A percentile compares a stretch with the other conserved stretches of the same genome.
Evolutionary conservation across 73 alveolate species (phyloP).

Genomic region (Paramecium bursaria): DNA sequence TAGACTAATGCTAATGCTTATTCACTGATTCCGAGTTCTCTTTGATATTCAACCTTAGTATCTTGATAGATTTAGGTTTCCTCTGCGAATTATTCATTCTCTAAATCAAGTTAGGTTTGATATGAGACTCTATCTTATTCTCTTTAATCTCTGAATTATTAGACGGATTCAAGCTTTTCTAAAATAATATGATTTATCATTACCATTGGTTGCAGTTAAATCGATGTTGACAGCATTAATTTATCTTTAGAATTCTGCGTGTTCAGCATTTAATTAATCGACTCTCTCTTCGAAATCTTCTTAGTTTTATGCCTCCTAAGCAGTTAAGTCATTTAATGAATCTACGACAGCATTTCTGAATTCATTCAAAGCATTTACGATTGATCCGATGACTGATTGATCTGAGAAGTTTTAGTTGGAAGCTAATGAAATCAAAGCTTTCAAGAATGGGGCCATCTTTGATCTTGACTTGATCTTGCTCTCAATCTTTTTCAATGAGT

Average conservation of each 20-base stretch:
- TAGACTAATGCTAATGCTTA: slow-evolving; percentile 51
- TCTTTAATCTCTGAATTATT: slow-evolving; percentile 21
- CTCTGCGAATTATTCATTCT: slow-evolving; percentile 28
- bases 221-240: slow-evolving; percentile 47
- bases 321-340: slow-evolving; percentile 31
- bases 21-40: slow-evolving; percentile 42
- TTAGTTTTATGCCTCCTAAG: neutral
- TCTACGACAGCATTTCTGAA: slow-evolving; percentile 52
- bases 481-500: slow-evolving; percentile 27
- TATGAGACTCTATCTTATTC: slow-evolving; percentile 9
- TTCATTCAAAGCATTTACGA: slow-evolving; percentile 43
- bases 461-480: slow-evolving; percentile 42
- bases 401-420: slow-evolving; percentile 49
- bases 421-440: slow-evolving; percentile 37
- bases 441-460: slow-evolving; percentile 47
- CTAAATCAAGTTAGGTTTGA: slow-evolving; percentile 20
- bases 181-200: neutral
- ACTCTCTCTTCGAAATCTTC: slow-evolving; percentile 53
- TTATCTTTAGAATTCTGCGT: slow-evolving; percentile 46
- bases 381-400: slow-evolving; percentile 18
- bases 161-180: slow-evolving; percentile 28
- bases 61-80: slow-evolving; percentile 41
- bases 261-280: slow-evolving; percentile 20
- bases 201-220: slow-evolving; percentile 40
- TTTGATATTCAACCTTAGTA: slow-evolving; percentile 14